Evolutionary conservation across 2,329 filamentous ascomycete species (phyloP), one percentile per base, ranked within the genome.

Genomic region (Thermoascus crustaceus): DNA sequence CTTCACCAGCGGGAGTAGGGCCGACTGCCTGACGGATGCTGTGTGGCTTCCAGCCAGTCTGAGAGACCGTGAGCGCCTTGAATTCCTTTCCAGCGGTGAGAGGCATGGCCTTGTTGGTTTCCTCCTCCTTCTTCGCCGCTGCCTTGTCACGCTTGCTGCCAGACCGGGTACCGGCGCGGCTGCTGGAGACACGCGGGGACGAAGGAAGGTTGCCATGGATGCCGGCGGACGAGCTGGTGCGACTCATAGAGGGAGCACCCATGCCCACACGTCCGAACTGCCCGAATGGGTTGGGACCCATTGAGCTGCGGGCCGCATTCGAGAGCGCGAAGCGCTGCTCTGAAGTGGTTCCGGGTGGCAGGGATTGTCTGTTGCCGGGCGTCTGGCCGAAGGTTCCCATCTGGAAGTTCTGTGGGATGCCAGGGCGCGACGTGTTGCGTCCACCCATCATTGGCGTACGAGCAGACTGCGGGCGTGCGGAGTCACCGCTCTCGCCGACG

Each of bases 41-140:
- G 35, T 71, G 78, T 17, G 91, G 85, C 68, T 94, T 94, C 91
- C 91, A 98, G 34, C 91, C 89, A 38, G 67, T 75, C n/a, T 74
- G 48, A 0, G 86, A 81, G 26, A 78, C 64, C 40, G 76, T 68
- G 33, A 96, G 82, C 33, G 83, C 79, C 68, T 89, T 85, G 45
- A 98, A 66, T 1, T 94, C 84, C 68, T 77, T 71, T 48, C 83
- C 81, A 40, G 80, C 78, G 40, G 89, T 95, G 45, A 96, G 77
- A 56, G 91, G 89, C 87, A 96, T 95, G 46, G 76, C 78, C 72
- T 86, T 87, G 57, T 83, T 80, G 54, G 76, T 72, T 57, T 87
- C 77, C 21, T 76, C 75, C 34, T 73, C 67, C 47, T 87, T 82
- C 41, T 68, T 72, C 53, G 67, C 68, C 6, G 55, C 46, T 10